phyloP scores from a whole-genome alignment of 441 rosid species.

The Mallotus japonicus region DNA sequence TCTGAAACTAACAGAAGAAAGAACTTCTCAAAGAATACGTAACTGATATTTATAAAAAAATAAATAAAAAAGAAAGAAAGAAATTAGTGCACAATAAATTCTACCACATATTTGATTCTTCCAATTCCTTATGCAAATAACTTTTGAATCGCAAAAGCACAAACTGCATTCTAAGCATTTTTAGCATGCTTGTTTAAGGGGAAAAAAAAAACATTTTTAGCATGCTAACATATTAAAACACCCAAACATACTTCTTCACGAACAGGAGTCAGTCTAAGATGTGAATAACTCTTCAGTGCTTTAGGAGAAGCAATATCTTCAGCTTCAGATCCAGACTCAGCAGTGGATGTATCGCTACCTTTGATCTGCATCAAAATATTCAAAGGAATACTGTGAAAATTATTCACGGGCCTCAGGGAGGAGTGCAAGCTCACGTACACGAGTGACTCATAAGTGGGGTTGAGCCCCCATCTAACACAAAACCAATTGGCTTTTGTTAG shows the following conservation, averaged over 20 bases:
- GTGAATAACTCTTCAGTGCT: slow-evolving; percentile 81
- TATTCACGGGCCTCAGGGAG: too few relatives aligned
- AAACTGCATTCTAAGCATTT: not conserved
- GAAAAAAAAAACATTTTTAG: not conserved
- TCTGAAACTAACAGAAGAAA: not conserved
- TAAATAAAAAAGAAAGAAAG: not conserved
- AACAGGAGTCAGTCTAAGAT: slow-evolving; percentile 94
- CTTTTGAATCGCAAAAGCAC: not conserved
- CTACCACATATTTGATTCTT: not conserved
- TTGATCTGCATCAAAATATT: slow-evolving; percentile 48
- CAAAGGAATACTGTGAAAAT: not conserved
- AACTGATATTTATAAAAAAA: not conserved
- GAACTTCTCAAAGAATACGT: not conserved
- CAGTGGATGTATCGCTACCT: slow-evolving; percentile 96
- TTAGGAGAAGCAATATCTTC: slow-evolving; percentile 94
- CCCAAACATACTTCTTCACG: slow-evolving; percentile 80
- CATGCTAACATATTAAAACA: not conserved
- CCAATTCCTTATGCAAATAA: not conserved
- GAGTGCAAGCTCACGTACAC: too few relatives aligned
- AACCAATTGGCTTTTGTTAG: too few relatives aligned
- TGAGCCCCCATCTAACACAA: too few relatives aligned
- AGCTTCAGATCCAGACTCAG: slow-evolving; percentile 98
- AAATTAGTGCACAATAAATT: not conserved
- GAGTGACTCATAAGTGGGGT: too few relatives aligned
- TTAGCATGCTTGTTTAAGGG: too few relatives aligned